These are phyloP conservation scores for Candida mesenterica DNA, from an alignment of 1,139 yeast genomes.

Conservation along the genomic window DNA sequence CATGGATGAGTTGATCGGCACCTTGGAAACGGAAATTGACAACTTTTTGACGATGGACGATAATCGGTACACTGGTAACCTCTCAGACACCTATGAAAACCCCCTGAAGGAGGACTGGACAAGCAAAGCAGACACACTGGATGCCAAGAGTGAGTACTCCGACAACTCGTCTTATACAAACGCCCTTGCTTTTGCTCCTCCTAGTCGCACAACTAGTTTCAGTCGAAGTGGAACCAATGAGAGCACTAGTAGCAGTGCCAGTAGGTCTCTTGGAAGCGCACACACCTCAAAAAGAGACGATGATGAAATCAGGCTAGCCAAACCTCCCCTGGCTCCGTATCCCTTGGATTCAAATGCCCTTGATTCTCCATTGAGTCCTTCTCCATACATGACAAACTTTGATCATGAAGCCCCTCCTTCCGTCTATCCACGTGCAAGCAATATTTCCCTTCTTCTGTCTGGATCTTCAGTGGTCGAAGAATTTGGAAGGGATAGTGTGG, in stretches of 20 bases:
- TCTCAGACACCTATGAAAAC: slow-evolving; percentile 1
- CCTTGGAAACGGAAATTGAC: slow-evolving; percentile 19
- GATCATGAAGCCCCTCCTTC: slow-evolving; percentile 2
- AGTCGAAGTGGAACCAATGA: neutral
- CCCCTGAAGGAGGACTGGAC: neutral
- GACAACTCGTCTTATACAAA: slow-evolving; percentile 6
- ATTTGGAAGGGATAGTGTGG: slow-evolving; percentile 1
- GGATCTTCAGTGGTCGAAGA: slow-evolving; percentile 8
- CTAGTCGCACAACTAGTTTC: slow-evolving; percentile 1
- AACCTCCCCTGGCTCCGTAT: slow-evolving; percentile 3
- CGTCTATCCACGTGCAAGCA: slow-evolving; percentile 8
- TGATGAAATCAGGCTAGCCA: neutral
- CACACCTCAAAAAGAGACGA: neutral
- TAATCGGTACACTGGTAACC: neutral
- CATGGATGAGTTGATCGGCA: slow-evolving; percentile 19
- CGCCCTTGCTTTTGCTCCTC: slow-evolving; percentile 3
- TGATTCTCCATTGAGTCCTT: slow-evolving; percentile 7
- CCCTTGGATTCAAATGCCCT: slow-evolving; percentile 7
- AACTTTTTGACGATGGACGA: slow-evolving; percentile 12
- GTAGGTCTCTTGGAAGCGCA: neutral
- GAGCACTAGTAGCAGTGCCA: neutral
- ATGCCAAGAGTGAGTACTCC: slow-evolving; percentile 6
- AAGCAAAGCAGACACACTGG: neutral
- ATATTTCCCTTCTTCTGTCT: slow-evolving; percentile 7
- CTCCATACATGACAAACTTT: slow-evolving; percentile 1